Evolutionary conservation across 129 eudicot genomes (phyloP).

Genomic region (Lactuca saligna): DNA sequence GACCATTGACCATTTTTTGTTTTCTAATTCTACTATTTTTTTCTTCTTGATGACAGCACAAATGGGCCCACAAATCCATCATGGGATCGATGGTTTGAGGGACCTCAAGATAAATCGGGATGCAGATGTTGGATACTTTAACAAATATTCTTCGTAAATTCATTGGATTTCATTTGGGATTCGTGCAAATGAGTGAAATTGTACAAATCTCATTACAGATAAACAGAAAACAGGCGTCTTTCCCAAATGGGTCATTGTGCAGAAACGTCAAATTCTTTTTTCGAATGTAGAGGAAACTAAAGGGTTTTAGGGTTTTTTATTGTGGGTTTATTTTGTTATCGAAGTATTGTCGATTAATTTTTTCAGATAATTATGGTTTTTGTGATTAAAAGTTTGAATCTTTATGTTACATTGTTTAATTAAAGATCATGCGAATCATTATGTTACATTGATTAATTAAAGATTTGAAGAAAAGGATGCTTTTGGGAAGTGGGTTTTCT

Average conservation of each 20-base stretch:
- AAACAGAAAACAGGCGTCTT: slow-evolving; percentile 32
- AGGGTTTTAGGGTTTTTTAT: neutral
- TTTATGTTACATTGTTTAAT: slow-evolving; percentile 4
- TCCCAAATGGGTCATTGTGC: slow-evolving; percentile 21
- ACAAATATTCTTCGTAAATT: slow-evolving; percentile 25
- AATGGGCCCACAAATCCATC: slow-evolving; percentile 68
- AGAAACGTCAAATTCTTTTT: slow-evolving; percentile 31
- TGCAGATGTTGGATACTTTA: slow-evolving; percentile 82
- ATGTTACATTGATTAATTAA: neutral
- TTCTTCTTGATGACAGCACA: slow-evolving; percentile 48
- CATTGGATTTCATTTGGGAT: slow-evolving; percentile 23
- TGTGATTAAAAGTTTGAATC: slow-evolving; percentile 18
- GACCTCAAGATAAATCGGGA: slow-evolving; percentile 71
- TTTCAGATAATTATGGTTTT: slow-evolving; percentile 25
- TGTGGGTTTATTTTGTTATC: slow-evolving; percentile 24
- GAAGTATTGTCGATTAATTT: neutral
- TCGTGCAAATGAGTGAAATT: slow-evolving; percentile 22
- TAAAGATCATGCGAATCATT: neutral
- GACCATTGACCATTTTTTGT: too few species aligned
- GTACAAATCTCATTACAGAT: slow-evolving; percentile 36
- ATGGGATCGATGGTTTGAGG: slow-evolving; percentile 99
- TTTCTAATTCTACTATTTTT: slow-evolving; percentile 4
- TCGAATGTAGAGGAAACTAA: slow-evolving; percentile 25
- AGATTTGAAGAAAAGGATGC: neutral
- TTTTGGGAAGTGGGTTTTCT: too few species aligned